Evolutionary conservation across 805 yeast genomes (phyloP).

Genomic region (Sugiyamaella chiloensis): DNA sequence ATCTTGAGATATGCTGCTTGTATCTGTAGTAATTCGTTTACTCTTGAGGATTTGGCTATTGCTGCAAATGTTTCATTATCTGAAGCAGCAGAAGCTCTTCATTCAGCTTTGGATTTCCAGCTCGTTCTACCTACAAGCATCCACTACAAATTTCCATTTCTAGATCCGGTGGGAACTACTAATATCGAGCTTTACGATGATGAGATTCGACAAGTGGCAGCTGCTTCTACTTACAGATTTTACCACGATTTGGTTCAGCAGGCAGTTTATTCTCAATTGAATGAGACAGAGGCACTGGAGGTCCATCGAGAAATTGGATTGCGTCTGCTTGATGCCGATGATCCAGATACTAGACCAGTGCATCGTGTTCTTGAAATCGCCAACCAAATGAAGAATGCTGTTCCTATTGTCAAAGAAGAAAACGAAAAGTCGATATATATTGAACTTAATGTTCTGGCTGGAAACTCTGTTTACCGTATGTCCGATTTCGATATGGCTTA

Average conservation of each 20-base stretch:
- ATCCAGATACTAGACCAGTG: slow-evolving; percentile 26
- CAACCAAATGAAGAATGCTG: slow-evolving; percentile 39
- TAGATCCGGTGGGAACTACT: slow-evolving; percentile 33
- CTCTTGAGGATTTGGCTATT: slow-evolving; percentile 37
- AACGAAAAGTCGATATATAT: slow-evolving; percentile 38
- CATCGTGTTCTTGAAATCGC: slow-evolving; percentile 38
- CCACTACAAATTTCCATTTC: slow-evolving; percentile 48
- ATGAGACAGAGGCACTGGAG: slow-evolving; percentile 30
- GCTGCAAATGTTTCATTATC: slow-evolving; percentile 38
- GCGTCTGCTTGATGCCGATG: slow-evolving; percentile 32
- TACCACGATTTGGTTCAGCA: slow-evolving; percentile 42
- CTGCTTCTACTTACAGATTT: slow-evolving; percentile 38
- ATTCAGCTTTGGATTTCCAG: slow-evolving; percentile 34
- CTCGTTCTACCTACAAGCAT: slow-evolving; percentile 41
- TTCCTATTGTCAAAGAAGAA: slow-evolving; percentile 32
- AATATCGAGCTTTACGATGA: slow-evolving; percentile 31
- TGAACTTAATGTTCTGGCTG: slow-evolving; percentile 43
- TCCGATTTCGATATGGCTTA: slow-evolving; percentile 43
- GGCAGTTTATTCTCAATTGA: slow-evolving; percentile 32
- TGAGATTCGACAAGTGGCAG: slow-evolving; percentile 35
- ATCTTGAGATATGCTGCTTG: slow-evolving; percentile 44
- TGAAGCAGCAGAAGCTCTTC: slow-evolving; percentile 36
- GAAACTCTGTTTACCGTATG: slow-evolving; percentile 43
- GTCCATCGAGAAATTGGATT: slow-evolving; percentile 44
- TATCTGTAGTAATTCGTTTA: slow-evolving; percentile 38